Evolutionary conservation across 306 rosid genomes (phyloP), one percentile per base, ranked within the genome.

Genomic region (Vachellia pachyceras): DNA sequence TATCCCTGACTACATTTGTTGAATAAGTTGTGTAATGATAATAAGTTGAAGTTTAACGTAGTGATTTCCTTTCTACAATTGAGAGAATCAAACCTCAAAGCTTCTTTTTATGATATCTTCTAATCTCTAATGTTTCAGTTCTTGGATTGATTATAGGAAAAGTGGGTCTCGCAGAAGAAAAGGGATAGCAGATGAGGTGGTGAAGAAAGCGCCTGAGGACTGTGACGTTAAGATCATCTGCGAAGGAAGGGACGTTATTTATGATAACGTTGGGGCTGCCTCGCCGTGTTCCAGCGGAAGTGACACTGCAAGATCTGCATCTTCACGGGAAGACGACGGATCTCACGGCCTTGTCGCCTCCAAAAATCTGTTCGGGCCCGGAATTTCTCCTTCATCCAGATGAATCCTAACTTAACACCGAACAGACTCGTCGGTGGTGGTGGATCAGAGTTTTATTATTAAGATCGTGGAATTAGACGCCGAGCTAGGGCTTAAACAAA

Each of bases 171-270:
- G 67, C 64, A 80, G 81, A 7, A 73, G 45, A 39, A 77, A 69
- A 13, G 65, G 6, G 29, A 75, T 57, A 46, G 84, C 84, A 7
- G 58, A 33, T 49, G 60, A 25, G 80, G 79, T 86, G 61, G 14
- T 69, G 2, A 73, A 64, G 44, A 69, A 49, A 45, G 79, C 72
- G 29, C 77, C 77, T 23, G 85, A 78, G 61, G 81, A 39, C 1
- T 86, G 90, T 64, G 84, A 83, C 41, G 42, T 86, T 3, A 86
- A 81, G 66, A 74, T 86, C 74, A 84, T 87, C 45, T 84, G 90
- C 8, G 80, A 87, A 78, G 86, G 86, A 54, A 84, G 23, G 44
- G 87, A 87, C 58, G 87, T 87, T 69, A 81, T 64, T 3, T 80
- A 54, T 1, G 42, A 81, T 12, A 72, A 80, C 47, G 33, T 75